Evolutionary conservation across 2,329 filamentous ascomycete species (phyloP).

Genomic region (Neoscytalidium dimidiatum): DNA sequence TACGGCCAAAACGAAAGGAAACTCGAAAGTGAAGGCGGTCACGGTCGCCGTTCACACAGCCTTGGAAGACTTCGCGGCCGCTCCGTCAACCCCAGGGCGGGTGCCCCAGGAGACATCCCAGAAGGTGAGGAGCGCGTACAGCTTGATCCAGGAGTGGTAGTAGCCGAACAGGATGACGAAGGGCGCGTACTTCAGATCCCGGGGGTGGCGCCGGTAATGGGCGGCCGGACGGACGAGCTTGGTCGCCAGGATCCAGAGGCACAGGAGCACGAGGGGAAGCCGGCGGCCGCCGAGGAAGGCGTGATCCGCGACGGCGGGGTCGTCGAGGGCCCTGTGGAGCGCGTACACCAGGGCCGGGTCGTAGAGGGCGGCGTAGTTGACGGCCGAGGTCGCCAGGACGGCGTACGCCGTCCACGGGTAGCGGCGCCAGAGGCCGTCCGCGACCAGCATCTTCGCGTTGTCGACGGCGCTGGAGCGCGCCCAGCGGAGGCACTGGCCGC

Average conservation of each 20-base stretch:
- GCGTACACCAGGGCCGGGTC: slow-evolving; percentile 48
- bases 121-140: slow-evolving; percentile 55
- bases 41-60: background rate
- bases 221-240: slow-evolving; percentile 61
- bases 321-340: slow-evolving; percentile 28
- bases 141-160: slow-evolving; percentile 59
- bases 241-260: slow-evolving; percentile 53
- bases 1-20: too few relatives aligned
- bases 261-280: slow-evolving; percentile 27
- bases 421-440: slow-evolving; percentile 40
- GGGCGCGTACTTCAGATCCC: slow-evolving; percentile 54
- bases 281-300: slow-evolving; percentile 21
- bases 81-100: slow-evolving; percentile 4
- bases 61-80: background rate
- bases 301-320: slow-evolving; percentile 11
- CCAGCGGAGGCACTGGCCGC: slow-evolving; percentile 30
- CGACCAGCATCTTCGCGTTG: slow-evolving; percentile 29
- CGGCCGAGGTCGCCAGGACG: slow-evolving; percentile 56
- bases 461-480: slow-evolving; percentile 12
- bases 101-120: slow-evolving; percentile 26
- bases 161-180: slow-evolving; percentile 59
- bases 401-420: slow-evolving; percentile 58
- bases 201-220: slow-evolving; percentile 54
- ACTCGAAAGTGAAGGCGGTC: background rate
- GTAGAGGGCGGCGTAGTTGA: slow-evolving; percentile 59